Base-by-base conservation (phyloP, 441 rosid species). In the Capsella rubella region DNA sequence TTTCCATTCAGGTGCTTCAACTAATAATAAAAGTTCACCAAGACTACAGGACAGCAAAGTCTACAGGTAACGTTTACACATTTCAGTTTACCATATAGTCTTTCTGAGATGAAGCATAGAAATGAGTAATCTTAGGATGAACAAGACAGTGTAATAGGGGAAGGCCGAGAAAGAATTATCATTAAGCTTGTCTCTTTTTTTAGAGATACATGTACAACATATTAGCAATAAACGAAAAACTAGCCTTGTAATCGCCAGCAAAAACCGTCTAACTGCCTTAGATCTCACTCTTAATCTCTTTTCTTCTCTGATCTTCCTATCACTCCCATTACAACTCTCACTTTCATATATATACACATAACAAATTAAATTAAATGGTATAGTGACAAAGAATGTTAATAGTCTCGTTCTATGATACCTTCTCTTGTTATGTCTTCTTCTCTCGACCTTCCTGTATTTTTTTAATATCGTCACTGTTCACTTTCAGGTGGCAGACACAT, bases 161-260 rank as follows among this genome's bases (percentile, higher is more conserved):
- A 78, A 78, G 77, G 81, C 81, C 77, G 59, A 78, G 73, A 71
- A 77, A 66, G 47, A 67, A 72, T 47, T 65, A 66, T 35, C 52
- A 77, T 77, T 77, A 71, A 77, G 80, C 59, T 71, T 69, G 5
- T 71, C 59, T 54, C 65, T 54, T 27, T 49, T 21, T 49, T 8
- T 27, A 54, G 71, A 54, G 76, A 60, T 53, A 63, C 54, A 63
- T 62, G 16, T 77, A 72, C 64, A 76, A 47, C 25, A 72, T 31
- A 52, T 52, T n/a, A 51, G 80, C 80, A 77, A 66, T 65, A 50
- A 51, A 71, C 69, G 69, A 65, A 77, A 65, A 77, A 77, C 80
- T 71, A n/a, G 73, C 60, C 14, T 35, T 71, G 5, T 13, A 66
- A 52, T 60, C 15, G 73, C 80, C 73, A 71, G 80, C 73, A 77